phyloP scores from a whole-genome alignment of 139 green algal genomes.

The Volvox reticuliferus region DNA sequence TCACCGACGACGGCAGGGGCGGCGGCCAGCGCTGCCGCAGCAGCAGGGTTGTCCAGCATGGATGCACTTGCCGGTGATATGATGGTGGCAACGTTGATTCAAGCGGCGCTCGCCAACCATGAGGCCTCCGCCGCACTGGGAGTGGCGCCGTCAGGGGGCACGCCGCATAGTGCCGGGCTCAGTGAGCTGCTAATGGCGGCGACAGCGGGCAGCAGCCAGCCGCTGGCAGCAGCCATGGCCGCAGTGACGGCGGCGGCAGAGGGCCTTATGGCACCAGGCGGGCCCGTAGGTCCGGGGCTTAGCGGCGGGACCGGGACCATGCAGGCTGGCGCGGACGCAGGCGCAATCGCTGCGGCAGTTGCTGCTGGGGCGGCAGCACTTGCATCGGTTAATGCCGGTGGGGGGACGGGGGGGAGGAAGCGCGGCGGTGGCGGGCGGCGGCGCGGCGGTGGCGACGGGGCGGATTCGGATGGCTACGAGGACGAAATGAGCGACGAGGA shows the following conservation, averaged over 20 bases:
- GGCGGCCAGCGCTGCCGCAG: not conserved
- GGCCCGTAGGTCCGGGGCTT: not conserved
- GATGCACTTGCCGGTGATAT: not conserved
- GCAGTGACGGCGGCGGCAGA: not conserved
- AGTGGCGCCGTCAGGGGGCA: not conserved
- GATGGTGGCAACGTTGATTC: slow-evolving; percentile 27
- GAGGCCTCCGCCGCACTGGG: not conserved
- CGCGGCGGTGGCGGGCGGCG: not conserved
- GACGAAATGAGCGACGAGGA: slow-evolving; percentile 38
- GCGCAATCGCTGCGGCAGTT: not conserved
- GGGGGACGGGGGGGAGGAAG: not conserved
- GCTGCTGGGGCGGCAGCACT: not conserved
- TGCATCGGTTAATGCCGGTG: not conserved
- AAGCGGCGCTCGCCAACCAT: slow-evolving; percentile 9
- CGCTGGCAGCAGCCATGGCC: slow-evolving; percentile 30
- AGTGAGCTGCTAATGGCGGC: slow-evolving; percentile 31
- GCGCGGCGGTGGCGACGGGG: not conserved
- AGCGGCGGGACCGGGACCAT: not conserved
- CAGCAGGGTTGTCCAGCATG: not conserved
- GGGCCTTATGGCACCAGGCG: slow-evolving; percentile 7
- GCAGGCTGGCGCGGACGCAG: not conserved
- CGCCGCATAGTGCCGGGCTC: not conserved
- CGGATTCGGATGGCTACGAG: slow-evolving; percentile 5
- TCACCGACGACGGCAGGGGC: not conserved
- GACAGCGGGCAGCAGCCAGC: not conserved